Conservation (phyloP, 306 rosid genomes). For the Gillenia trifoliata region DNA sequence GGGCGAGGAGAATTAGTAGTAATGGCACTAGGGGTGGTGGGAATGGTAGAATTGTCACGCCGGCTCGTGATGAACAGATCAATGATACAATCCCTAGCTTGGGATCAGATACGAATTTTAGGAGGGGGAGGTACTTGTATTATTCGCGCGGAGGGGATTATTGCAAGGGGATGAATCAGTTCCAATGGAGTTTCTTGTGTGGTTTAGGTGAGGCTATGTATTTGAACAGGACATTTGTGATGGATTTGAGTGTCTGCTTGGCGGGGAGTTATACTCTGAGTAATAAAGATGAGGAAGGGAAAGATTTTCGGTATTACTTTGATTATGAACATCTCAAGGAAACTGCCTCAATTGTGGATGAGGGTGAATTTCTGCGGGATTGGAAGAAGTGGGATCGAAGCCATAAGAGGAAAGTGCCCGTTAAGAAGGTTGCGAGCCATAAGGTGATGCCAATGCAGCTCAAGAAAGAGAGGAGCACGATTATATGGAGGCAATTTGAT, state of each 20-base stretch:
- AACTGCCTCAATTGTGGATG: slow-evolving; percentile 75
- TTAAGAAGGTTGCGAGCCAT: slow-evolving; percentile 64
- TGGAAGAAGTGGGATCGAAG: slow-evolving; percentile 85
- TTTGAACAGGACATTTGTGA: slow-evolving; percentile 89
- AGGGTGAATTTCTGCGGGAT: slow-evolving; percentile 72
- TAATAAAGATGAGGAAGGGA: slow-evolving; percentile 80
- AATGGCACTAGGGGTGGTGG: slow-evolving; percentile 17
- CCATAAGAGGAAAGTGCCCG: slow-evolving; percentile 64
- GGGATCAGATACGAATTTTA: slow-evolving; percentile 69
- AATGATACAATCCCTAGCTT: slow-evolving; percentile 82
- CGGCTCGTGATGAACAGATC: slow-evolving; percentile 66
- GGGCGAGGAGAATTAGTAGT: slow-evolving; percentile 23
- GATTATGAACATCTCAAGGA: slow-evolving; percentile 99
- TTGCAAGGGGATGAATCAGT: slow-evolving; percentile 97
- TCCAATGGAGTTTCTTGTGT: slow-evolving; percentile 94
- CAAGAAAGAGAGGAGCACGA: slow-evolving; percentile 61
- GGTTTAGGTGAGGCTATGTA: slow-evolving; percentile 95
- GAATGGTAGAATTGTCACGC: slow-evolving; percentile 8
- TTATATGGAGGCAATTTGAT: slow-evolving; percentile 87
- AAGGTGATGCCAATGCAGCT: slow-evolving; percentile 82
- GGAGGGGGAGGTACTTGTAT: slow-evolving; percentile 89
- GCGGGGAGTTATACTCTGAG: slow-evolving; percentile 62
- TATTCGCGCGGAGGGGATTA: slow-evolving; percentile 95
- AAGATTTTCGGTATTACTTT: slow-evolving; percentile 88
- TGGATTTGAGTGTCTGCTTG: slow-evolving; percentile 89